Evolutionary conservation across 192 early-diverging fungal species (phyloP).

Genomic region (Bifiguratus adelaidae): DNA sequence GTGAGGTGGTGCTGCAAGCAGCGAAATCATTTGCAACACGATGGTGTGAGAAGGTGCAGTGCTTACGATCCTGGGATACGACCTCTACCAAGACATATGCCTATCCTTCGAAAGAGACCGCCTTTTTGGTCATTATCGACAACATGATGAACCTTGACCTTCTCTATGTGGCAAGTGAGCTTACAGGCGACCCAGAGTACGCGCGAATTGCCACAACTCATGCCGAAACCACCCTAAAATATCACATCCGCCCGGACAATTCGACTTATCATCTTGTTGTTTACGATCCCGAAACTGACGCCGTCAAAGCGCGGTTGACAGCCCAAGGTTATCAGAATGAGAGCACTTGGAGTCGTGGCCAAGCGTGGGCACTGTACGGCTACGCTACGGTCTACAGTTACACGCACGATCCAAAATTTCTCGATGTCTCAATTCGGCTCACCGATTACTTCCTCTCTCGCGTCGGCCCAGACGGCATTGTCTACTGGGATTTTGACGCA

Average conservation of each 20-base stretch:
- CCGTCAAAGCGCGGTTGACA: not conserved
- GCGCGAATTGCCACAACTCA: conserved; percentile 6
- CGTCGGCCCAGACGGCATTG: conserved; percentile 3
- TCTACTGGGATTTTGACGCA: conserved; percentile 11
- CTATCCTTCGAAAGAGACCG: conserved; percentile 2
- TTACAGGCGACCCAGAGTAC: conserved; percentile 5
- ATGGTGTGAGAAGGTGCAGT: conserved; percentile 2
- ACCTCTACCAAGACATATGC: conserved; percentile 4
- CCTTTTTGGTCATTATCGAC: conserved; percentile 9
- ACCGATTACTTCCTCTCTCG: conserved; percentile 6
- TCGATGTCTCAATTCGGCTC: conserved; percentile 2
- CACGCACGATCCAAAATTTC: conserved; percentile 6
- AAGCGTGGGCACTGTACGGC: conserved; percentile 8
- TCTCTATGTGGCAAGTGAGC: conserved; percentile 2
- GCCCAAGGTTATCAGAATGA: conserved; percentile 3
- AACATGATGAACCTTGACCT: conserved; percentile 13
- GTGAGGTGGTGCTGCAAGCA: not conserved
- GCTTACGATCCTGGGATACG: conserved; percentile 5
- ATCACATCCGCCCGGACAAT: conserved; percentile 2
- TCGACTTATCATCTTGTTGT: conserved; percentile 11
- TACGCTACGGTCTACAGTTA: conserved; percentile 9
- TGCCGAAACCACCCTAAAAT: conserved; percentile 7
- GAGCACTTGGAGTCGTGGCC: conserved; percentile 12
- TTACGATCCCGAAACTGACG: conserved; percentile 3
- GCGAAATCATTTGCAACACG: conserved; percentile 6